phyloP scores from a whole-genome alignment of 352 stramenopile species.

The Phytophthora macrochlamydospora region DNA sequence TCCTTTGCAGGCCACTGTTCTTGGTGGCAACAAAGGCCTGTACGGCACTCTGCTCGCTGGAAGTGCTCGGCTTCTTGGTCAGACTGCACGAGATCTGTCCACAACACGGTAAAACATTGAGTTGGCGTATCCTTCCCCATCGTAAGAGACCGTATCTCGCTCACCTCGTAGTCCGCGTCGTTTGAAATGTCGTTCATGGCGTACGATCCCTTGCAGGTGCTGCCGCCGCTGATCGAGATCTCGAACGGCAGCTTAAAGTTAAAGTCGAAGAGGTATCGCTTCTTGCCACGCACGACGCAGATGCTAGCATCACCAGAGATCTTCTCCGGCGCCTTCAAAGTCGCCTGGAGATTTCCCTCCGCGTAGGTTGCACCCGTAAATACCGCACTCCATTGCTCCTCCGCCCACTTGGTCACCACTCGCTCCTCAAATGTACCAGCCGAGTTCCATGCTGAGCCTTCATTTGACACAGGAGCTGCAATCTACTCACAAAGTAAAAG shows the following conservation, averaged over 20 bases:
- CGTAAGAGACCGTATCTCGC: background rate
- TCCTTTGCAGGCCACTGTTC: constrained; percentile 64
- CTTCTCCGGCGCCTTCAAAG: constrained; percentile 69
- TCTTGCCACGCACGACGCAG: constrained; percentile 88
- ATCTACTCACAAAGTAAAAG: background rate
- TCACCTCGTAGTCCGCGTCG: constrained; percentile 87
- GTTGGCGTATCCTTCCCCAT: too few relatives aligned
- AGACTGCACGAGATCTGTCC: constrained; percentile 61
- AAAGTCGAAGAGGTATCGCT: constrained; percentile 90
- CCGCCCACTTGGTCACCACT: constrained; percentile 86
- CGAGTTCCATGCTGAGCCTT: constrained; percentile 91
- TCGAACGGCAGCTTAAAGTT: constrained; percentile 79
- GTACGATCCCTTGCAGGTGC: constrained; percentile 68
- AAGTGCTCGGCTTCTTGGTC: constrained; percentile 53
- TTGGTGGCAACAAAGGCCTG: constrained; percentile 58
- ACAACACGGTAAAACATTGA: background rate
- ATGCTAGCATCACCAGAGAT: constrained; percentile 87
- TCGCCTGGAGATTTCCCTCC: constrained; percentile 48
- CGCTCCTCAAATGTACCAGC: constrained; percentile 92
- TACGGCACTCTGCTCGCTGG: constrained; percentile 46
- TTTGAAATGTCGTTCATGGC: constrained; percentile 87
- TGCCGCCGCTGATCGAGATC: constrained; percentile 52
- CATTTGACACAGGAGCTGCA: constrained; percentile 43
- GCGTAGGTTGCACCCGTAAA: constrained; percentile 48
- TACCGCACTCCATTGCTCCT: constrained; percentile 68